Evolutionary conservation across 257 asterid species (phyloP).

Genomic region (Primulina tabacum): DNA sequence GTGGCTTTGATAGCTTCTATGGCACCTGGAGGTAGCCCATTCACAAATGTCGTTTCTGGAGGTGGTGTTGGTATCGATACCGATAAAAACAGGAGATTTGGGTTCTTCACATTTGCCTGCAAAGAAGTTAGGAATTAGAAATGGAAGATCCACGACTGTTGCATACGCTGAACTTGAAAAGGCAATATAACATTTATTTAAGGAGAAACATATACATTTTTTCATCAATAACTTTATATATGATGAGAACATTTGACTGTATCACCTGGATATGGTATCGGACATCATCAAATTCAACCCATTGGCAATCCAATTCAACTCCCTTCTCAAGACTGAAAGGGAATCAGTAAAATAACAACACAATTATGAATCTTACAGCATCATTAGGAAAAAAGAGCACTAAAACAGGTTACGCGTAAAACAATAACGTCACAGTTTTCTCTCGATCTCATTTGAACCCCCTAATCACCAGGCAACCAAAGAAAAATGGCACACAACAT

Average conservation of each 20-base stretch:
- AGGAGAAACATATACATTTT: not conserved
- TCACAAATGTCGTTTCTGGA: constrained; percentile 74
- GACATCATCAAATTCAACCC: constrained; percentile 90
- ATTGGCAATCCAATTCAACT: constrained; percentile 83
- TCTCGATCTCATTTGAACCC: constrained; percentile 6
- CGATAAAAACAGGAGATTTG: constrained; percentile 66
- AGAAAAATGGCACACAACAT: not conserved
- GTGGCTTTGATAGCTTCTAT: constrained; percentile 89
- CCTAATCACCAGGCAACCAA: constrained; percentile 2
- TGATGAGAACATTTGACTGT: constrained; percentile 7
- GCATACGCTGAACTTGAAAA: not conserved
- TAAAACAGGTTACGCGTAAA: no score
- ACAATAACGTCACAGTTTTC: no score
- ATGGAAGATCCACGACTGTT: constrained; percentile 3
- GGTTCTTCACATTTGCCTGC: constrained; percentile 81
- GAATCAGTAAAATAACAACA: constrained; percentile 11
- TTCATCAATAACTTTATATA: constrained; percentile 2
- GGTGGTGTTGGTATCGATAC: constrained; percentile 85
- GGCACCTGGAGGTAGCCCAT: constrained; percentile 90
- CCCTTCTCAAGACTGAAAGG: constrained; percentile 83
- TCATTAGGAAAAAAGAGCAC: constrained; percentile 8
- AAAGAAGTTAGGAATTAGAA: constrained; percentile 22
- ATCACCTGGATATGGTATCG: constrained; percentile 92
- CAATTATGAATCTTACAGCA: constrained; percentile 8
- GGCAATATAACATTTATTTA: constrained; percentile 15